A percentile compares a stretch with the other conserved stretches of the same genome.
Evolutionary conservation across 2,329 filamentous ascomycete species (phyloP).

Genomic region (Stemphylium lycopersici): DNA sequence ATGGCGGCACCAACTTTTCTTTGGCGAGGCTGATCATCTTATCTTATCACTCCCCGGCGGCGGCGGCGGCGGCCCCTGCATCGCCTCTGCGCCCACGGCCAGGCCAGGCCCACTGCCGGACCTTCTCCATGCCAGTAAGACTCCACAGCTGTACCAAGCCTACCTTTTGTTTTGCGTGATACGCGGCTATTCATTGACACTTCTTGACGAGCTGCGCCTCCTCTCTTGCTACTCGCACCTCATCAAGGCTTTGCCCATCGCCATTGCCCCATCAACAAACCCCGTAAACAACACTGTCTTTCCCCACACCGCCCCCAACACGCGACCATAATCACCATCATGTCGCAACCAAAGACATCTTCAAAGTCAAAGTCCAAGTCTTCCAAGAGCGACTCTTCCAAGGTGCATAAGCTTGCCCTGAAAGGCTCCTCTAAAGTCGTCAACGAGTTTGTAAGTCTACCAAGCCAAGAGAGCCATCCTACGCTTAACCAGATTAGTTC

Average conservation of each 20-base stretch:
- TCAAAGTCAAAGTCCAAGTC: constrained; percentile 41
- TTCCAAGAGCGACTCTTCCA: constrained; percentile 71
- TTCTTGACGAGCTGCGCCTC: background rate
- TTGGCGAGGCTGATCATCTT: constrained; percentile 14
- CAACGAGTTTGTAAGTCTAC: constrained; percentile 84
- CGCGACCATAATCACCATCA: constrained; percentile 18
- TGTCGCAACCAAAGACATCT: constrained; percentile 42
- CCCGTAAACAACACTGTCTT: constrained; percentile 31
- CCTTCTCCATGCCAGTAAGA: constrained; percentile 3
- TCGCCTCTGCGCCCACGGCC: constrained; percentile 8
- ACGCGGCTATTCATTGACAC: background rate
- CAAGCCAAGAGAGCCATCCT: background rate
- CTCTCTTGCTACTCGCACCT: background rate
- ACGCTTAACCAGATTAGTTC: constrained; percentile 62
- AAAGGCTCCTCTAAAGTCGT: constrained; percentile 87
- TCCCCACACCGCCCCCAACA: constrained; percentile 5
- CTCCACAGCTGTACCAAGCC: constrained; percentile 6
- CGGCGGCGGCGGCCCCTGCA: constrained; percentile 14
- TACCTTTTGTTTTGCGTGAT: background rate
- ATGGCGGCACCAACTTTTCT: constrained; percentile 13
- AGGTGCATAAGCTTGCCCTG: constrained; percentile 91
- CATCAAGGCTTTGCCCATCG: background rate
- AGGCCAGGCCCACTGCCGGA: constrained; percentile 19
- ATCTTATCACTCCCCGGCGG: constrained; percentile 28
- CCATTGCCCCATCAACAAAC: constrained; percentile 42